Percentiles rank a stretch among this genome's conserved stretches.
phyloP scores from a whole-genome alignment of 2,329 filamentous ascomycete species.

The Gnomoniopsis smithogilvyi region DNA sequence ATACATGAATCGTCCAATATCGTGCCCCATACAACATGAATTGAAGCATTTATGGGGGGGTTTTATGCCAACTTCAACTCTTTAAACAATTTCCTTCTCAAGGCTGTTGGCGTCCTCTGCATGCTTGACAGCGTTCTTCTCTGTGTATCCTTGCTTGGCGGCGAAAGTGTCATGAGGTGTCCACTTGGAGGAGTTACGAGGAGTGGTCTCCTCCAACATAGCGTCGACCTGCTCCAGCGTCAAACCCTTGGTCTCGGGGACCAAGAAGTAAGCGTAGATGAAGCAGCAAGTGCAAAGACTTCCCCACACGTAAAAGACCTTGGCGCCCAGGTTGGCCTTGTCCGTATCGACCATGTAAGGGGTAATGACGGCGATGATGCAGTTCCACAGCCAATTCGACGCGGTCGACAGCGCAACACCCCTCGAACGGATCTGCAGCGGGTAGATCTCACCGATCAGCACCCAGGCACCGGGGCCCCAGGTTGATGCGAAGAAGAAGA shows the following conservation, averaged over 20 bases:
- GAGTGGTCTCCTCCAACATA: slow-evolving; percentile 48
- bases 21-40: too few species aligned
- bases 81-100: background rate
- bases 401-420: slow-evolving; percentile 70
- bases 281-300: slow-evolving; percentile 52
- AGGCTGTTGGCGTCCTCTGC: background rate
- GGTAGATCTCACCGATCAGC: slow-evolving; percentile 73
- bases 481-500: slow-evolving; percentile 74
- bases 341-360: slow-evolving; percentile 65
- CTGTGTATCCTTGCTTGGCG: background rate
- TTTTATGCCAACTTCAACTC: background rate
- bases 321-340: slow-evolving; percentile 37
- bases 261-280: slow-evolving; percentile 54
- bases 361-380: slow-evolving; percentile 56
- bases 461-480: slow-evolving; percentile 51
- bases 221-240: slow-evolving; percentile 72
- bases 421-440: slow-evolving; percentile 69
- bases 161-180: background rate
- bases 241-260: slow-evolving; percentile 74
- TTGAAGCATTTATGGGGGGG: too few species aligned
- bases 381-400: slow-evolving; percentile 75
- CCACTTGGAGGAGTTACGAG: slow-evolving; percentile 34
- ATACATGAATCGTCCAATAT: too few species aligned
- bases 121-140: background rate
- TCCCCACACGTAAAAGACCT: slow-evolving; percentile 60